Evolutionary conservation across 306 rosid species (phyloP), one percentile per base, ranked within the genome.

Genomic region (Cicer cuneatum): DNA sequence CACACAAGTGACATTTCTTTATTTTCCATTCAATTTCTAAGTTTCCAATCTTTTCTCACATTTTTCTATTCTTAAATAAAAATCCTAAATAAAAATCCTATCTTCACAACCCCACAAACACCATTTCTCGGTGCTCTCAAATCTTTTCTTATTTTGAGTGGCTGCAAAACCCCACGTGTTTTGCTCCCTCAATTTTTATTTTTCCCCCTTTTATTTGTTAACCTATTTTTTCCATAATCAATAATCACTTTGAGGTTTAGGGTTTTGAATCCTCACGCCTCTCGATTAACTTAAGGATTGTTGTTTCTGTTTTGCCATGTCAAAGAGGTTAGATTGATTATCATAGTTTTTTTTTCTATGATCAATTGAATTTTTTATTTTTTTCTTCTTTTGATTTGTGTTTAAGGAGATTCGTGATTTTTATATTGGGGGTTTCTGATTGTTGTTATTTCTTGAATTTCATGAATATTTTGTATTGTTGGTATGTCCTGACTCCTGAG

Each of bases 251-350:
- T 1, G 85, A 74, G 88, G 83, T 85, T 81, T 85, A 78, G 88
- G 88, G 84, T 81, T 85, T 85, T 75, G 63, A 74, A 74, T 81
- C 81, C 40, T 65, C 69, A 0, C 52, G 21, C 15, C 72, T 74
- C 58, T 60, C 21, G 21, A 38, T 57, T 75, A 69, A 69, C 56
- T 74, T 69, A 69, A 39, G 15, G 35, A 29, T 29, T 29, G 35
- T 29, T 29, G 35, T 29, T 29, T 29, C 35, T 0, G 35, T 29
- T 29, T 29, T 29, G 35, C 82, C 82, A 85, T 85, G 88, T 81
- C 88, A 46, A 85, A 60, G 77, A 81, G 88, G 88, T 85, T 29
- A 75, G 74, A 29, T 39, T 41, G 24, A 18, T 49, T 76, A 10
- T 73, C 51, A 0, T 66, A 0, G 1, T 10, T 71, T 35, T 61